Conservation (phyloP, 257 asterid genomes). For the Misopates orontium region DNA sequence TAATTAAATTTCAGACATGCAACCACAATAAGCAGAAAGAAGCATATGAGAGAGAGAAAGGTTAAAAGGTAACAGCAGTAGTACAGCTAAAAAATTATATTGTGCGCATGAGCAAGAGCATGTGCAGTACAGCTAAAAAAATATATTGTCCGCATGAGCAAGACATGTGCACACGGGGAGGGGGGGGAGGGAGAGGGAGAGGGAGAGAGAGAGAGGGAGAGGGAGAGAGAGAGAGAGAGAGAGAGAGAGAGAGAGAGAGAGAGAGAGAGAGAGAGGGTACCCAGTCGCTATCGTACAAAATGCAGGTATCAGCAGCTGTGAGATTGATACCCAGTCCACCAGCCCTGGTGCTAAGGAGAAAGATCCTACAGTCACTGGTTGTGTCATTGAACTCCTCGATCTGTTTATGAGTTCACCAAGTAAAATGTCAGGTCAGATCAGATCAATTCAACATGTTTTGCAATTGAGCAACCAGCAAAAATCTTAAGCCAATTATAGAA, state of each 20-base stretch:
- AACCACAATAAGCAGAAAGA: background rate
- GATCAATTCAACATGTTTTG: slow-evolving; percentile 7
- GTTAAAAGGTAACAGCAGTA: background rate
- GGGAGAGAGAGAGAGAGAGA: too few relatives aligned
- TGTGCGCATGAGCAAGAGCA: background rate
- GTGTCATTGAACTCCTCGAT: slow-evolving; percentile 81
- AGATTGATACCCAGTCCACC: slow-evolving; percentile 99
- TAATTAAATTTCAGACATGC: slow-evolving; percentile 13
- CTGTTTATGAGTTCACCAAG: slow-evolving; percentile 44
- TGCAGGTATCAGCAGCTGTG: slow-evolving; percentile 98
- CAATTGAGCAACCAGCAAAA: slow-evolving; percentile 8
- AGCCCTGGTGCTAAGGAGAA: slow-evolving; percentile 97
- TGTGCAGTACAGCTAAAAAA: too few relatives aligned
- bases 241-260: too few relatives aligned
- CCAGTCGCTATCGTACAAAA: slow-evolving; percentile 97
- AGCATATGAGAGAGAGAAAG: background rate
- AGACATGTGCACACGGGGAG: too few relatives aligned
- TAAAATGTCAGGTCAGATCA: slow-evolving; percentile 21
- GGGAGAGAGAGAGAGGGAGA: too few relatives aligned
- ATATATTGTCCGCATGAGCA: too few relatives aligned
- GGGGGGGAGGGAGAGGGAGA: too few relatives aligned
- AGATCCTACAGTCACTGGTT: slow-evolving; percentile 58
- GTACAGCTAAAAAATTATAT: too few relatives aligned
- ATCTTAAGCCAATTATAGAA: background rate
- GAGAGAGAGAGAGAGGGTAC: slow-evolving; percentile 43